Conservation (phyloP, 202 grass and related monocot species). For the Panicum hallii region DNA sequence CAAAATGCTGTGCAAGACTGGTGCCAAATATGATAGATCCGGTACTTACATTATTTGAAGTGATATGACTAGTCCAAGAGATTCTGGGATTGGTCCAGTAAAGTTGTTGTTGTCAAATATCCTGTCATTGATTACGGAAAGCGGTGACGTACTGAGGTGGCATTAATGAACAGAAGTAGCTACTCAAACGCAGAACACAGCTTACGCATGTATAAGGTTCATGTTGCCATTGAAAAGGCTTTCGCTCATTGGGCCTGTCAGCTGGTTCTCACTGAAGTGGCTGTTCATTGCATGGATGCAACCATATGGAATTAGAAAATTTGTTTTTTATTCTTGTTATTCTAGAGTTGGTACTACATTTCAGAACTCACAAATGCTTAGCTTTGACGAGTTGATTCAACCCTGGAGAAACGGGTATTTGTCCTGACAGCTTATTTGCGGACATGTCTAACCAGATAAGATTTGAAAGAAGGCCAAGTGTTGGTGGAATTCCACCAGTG, state of each 20-base stretch:
- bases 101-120: constrained; percentile 82
- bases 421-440: constrained; percentile 69
- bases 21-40: background rate
- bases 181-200: constrained; percentile 13
- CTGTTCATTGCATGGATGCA: constrained; percentile 58
- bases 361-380: constrained; percentile 75
- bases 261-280: constrained; percentile 91
- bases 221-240: constrained; percentile 69
- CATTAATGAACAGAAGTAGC: constrained; percentile 14
- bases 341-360: constrained; percentile 30
- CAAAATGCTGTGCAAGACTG: background rate
- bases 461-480: constrained; percentile 70
- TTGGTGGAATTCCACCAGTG: constrained; percentile 71
- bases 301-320: constrained; percentile 30
- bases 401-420: constrained; percentile 85
- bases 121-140: constrained; percentile 52
- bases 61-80: constrained; percentile 50
- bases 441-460: constrained; percentile 88
- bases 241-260: constrained; percentile 65
- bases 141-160: constrained; percentile 31
- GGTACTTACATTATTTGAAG: constrained; percentile 77
- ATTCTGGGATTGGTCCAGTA: constrained; percentile 72
- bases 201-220: constrained; percentile 83
- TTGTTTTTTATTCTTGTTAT: constrained; percentile 26
- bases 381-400: constrained; percentile 63